phyloP scores from a whole-genome alignment of 192 early-diverging fungal genomes.

The Backusella westeae region DNA sequence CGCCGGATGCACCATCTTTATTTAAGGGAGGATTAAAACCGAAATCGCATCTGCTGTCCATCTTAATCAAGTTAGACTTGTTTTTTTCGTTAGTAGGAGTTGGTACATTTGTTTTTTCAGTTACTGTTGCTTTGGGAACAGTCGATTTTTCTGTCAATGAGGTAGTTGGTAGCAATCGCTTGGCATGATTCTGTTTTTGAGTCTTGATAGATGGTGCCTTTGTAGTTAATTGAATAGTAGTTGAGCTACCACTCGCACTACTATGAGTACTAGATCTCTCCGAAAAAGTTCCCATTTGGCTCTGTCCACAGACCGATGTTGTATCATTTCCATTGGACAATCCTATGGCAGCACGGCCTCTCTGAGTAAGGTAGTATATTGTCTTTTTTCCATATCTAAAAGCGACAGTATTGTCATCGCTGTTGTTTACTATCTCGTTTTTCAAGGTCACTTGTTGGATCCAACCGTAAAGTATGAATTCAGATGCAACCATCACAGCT shows the following conservation, averaged over 20 bases:
- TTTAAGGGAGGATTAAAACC: background rate
- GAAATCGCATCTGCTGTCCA: background rate
- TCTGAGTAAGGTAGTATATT: conserved; percentile 20
- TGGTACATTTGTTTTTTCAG: background rate
- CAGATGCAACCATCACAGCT: conserved; percentile 42
- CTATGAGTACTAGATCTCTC: conserved; percentile 6
- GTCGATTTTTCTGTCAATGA: background rate
- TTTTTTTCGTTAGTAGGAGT: background rate
- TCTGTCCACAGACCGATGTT: background rate
- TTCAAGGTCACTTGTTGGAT: conserved; percentile 37
- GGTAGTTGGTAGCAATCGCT: conserved; percentile 5
- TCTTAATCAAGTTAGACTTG: background rate
- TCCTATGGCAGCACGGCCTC: conserved; percentile 5
- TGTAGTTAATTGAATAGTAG: background rate
- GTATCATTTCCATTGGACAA: background rate
- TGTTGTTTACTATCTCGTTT: conserved; percentile 18
- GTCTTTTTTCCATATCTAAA: conserved; percentile 13
- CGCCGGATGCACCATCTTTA: background rate
- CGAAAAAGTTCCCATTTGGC: background rate
- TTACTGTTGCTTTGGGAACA: background rate
- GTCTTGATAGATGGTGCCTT: background rate
- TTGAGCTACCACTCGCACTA: background rate
- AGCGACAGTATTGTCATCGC: background rate
- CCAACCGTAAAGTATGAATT: conserved; percentile 47
- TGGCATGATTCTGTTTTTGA: background rate